These are phyloP conservation scores for Mycena metata DNA, from an alignment of 768 basidiomycete genomes.

Conservation along the genomic window DNA sequence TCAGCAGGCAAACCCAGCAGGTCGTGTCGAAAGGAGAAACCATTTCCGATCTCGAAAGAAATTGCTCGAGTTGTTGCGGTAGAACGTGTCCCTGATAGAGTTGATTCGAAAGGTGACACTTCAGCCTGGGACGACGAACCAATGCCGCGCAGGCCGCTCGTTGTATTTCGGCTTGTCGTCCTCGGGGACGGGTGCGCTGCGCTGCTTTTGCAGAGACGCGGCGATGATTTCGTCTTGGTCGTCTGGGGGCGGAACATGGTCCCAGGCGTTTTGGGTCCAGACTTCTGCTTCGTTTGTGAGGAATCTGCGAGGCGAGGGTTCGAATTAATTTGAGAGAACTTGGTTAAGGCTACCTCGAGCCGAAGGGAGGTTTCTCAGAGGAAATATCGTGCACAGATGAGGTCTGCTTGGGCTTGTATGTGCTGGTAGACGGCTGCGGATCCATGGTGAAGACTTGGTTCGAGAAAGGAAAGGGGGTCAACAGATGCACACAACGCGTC, in stretches of 20 bases:
- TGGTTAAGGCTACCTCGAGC: conserved; percentile 65
- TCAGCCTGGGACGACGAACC: conserved; percentile 58
- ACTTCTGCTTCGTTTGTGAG: conserved; percentile 78
- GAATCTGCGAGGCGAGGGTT: conserved; percentile 61
- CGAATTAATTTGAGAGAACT: conserved; percentile 13
- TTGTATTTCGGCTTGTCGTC: conserved; percentile 81
- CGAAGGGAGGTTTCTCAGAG: conserved; percentile 74
- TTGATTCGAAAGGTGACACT: neutral
- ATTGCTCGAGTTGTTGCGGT: conserved; percentile 85
- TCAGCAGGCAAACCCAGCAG: neutral
- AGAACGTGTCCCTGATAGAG: conserved; percentile 88
- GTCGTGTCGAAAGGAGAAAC: conserved; percentile 49
- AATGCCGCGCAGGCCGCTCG: conserved; percentile 78
- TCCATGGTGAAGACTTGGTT: conserved; percentile 19
- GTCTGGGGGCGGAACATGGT: conserved; percentile 86
- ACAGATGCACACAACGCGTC: conserved; percentile 22
- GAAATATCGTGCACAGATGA: conserved; percentile 78
- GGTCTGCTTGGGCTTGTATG: conserved; percentile 49
- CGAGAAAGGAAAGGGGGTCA: conserved; percentile 11
- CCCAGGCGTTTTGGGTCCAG: conserved; percentile 93
- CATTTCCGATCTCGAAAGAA: conserved; percentile 98
- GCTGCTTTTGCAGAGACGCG: conserved; percentile 78
- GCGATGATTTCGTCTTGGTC: conserved; percentile 85
- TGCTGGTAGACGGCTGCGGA: conserved; percentile 16
- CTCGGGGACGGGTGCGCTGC: conserved; percentile 76